Evolutionary conservation across 495 filamentous ascomycete species (phyloP), one percentile per base, ranked within the genome.

Genomic region (Cercophora samala): DNA sequence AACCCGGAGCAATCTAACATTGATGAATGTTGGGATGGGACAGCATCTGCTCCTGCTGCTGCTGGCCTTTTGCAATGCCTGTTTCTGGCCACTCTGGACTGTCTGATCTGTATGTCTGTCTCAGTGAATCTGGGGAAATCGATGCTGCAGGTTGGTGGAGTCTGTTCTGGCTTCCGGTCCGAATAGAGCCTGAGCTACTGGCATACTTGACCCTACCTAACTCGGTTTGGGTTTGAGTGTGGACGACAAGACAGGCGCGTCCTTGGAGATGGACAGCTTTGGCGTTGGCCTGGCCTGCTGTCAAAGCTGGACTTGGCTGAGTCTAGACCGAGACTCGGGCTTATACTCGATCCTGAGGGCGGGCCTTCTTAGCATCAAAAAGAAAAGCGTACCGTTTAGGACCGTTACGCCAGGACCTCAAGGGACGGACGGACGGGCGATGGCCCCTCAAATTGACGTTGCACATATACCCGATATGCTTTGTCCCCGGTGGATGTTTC

Each of bases 391-490:
- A 5, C 37, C 37, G 9, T 11, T 46, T 46, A 3, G 37, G 15
- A 46, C 37, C 37, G 37, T 46, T 46, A 17, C 37, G 2, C 15
- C 37, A 46, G 15, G 15, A 5, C 8, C 9, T 46, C 37, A 46
- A 46, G 37, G 37, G 37, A 46, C 11, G 37, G 13, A 62, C 17
- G 6, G 29, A 46, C 21, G 21, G 22, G 58, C 23, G 24, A 19
- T 25, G 24, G 11, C 60, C 23, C 58, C 24, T n/a, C 2, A 62
- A 21, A 62, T 15, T 29, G 29, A 19, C 23, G 69, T 72, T 15
- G 55, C 70, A 72, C 70, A 67, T 63, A 46, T 69, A 67, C 62
- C 69, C 69, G 70, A 72, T 69, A 72, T 67, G 67, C 64, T 72
- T 72, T 64, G 64, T 65, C 59, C 64, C 67, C 56, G 46, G 62